phyloP scores from a whole-genome alignment of 805 yeast species.

The Citeromyces matritensis region DNA sequence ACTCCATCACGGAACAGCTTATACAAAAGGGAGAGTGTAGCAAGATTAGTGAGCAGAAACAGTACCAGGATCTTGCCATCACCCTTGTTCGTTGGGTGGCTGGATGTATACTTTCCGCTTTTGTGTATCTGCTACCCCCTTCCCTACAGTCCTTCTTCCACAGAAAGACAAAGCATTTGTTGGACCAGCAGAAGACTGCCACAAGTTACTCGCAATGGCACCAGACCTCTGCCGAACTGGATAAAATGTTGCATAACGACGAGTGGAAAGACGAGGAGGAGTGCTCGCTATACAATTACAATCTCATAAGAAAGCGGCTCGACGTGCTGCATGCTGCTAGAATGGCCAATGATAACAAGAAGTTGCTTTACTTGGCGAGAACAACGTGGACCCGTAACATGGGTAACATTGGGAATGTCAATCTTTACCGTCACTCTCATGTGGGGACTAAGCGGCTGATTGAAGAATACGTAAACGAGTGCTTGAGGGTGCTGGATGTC shows the following conservation, averaged over 20 bases:
- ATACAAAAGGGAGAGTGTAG: too few relatives aligned
- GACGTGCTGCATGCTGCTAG: conserved; percentile 48
- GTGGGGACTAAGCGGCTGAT: conserved; percentile 78
- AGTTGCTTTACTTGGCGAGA: conserved; percentile 57
- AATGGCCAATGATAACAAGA: conserved; percentile 34
- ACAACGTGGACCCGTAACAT: conserved; percentile 77
- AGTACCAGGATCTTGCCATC: too few relatives aligned
- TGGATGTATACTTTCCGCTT: too few relatives aligned
- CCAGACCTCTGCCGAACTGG: conserved; percentile 45
- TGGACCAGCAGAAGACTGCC: conserved; percentile 30
- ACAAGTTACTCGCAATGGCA: conserved; percentile 48
- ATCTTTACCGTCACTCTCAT: conserved; percentile 61
- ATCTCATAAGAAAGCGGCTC: conserved; percentile 36
- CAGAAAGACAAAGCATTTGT: conserved; percentile 16
- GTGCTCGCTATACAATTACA: conserved; percentile 61
- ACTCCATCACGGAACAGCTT: too few relatives aligned
- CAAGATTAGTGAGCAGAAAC: too few relatives aligned
- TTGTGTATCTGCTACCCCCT: too few relatives aligned
- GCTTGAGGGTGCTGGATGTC: conserved; percentile 30
- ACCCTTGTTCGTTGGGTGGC: too few relatives aligned
- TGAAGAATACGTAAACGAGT: conserved; percentile 73
- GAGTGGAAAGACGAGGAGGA: conserved; percentile 56
- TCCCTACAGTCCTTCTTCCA: too few relatives aligned
- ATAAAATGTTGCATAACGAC: conserved; percentile 45
- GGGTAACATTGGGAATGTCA: conserved; percentile 76